A percentile compares a stretch with the other conserved stretches of the same genome.
Conservation (phyloP, 257 asterid genomes). For the Apocynum venetum region DNA sequence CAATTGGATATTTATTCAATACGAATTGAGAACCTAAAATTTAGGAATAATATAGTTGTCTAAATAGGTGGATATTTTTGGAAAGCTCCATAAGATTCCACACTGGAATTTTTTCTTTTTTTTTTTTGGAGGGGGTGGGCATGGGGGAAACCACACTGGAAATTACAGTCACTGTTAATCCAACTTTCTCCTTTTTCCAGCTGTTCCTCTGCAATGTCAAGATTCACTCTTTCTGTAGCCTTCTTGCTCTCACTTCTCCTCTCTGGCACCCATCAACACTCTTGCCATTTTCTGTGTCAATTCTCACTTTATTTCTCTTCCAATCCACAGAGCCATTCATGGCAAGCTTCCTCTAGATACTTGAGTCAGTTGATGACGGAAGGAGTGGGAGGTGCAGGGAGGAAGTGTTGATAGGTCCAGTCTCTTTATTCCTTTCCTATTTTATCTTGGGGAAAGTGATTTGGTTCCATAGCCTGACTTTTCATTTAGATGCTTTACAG, state of each 20-base stretch:
- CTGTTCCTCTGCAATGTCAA: neutral
- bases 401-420: neutral
- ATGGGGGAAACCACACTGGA: neutral
- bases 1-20: neutral
- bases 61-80: neutral
- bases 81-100: neutral
- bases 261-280: neutral
- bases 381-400: neutral
- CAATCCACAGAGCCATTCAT: neutral
- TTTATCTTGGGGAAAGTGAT: neutral
- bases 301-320: neutral
- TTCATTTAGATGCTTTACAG: neutral
- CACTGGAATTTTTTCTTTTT: neutral
- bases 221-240: neutral
- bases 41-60: neutral
- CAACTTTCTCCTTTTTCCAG: neutral
- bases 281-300: neutral
- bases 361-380: neutral
- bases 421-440: neutral
- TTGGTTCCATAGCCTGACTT: neutral
- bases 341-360: neutral
- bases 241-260: neutral
- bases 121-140: too few relatives aligned
- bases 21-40: neutral
- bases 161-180: neutral